Percentiles rank a stretch among this genome's conserved stretches.
Evolutionary conservation across 2,329 filamentous ascomycete genomes (phyloP).

Genomic region (Pochonia chlamydosporia): DNA sequence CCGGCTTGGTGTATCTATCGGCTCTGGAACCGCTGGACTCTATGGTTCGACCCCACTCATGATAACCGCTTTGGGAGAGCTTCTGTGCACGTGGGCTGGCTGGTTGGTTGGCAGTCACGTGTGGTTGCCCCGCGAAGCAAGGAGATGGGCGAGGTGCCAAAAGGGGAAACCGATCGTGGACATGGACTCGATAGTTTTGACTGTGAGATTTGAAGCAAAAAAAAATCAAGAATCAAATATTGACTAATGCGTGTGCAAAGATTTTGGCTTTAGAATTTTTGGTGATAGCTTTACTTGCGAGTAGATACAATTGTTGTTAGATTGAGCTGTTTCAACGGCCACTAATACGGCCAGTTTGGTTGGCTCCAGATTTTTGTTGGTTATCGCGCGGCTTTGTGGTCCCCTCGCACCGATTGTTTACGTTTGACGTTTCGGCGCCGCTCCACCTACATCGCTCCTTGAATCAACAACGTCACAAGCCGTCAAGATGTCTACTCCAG

Average conservation of each 20-base stretch:
- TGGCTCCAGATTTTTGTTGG: neutral
- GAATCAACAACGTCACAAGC: slow-evolving; percentile 8
- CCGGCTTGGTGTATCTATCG: neutral
- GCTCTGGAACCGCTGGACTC: neutral
- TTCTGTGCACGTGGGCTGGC: slow-evolving; percentile 24
- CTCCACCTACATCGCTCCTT: slow-evolving; percentile 12
- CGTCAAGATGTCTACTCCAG: slow-evolving; percentile 32
- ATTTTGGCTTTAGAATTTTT: too few species aligned
- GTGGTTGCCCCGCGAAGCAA: slow-evolving; percentile 15
- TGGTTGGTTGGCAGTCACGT: slow-evolving; percentile 26
- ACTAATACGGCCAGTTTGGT: neutral
- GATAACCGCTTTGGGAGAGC: slow-evolving; percentile 5
- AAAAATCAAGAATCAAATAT: neutral
- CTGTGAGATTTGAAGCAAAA: too few species aligned
- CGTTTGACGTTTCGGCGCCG: slow-evolving; percentile 1
- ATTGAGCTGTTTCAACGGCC: too few species aligned
- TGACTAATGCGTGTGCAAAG: slow-evolving; percentile 1
- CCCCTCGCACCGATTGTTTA: slow-evolving; percentile 3
- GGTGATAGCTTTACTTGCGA: too few species aligned
- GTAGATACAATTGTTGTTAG: too few species aligned
- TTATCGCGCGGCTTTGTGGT: neutral
- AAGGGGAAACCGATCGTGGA: slow-evolving; percentile 21
- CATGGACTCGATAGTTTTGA: too few species aligned
- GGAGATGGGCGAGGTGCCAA: slow-evolving; percentile 9
- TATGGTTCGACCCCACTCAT: neutral